Percentiles rank a stretch among this genome's conserved stretches.
Conservation (phyloP, 495 filamentous ascomycete genomes). For the Penicillium paxilli region DNA sequence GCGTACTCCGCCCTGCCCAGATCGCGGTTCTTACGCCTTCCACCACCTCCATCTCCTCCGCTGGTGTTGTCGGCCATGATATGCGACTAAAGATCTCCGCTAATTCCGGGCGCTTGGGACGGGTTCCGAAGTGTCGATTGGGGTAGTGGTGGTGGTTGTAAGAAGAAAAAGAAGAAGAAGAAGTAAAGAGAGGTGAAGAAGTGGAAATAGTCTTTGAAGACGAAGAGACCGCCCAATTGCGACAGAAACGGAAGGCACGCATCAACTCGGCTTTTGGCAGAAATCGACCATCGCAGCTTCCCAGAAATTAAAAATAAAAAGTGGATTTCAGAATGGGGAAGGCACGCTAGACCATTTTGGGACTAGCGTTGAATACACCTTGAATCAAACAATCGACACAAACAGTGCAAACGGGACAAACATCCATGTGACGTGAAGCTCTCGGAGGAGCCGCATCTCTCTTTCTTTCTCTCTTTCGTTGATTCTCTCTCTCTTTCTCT, state of each 20-base stretch:
- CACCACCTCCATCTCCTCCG: conserved; percentile 40
- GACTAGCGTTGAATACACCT: no score
- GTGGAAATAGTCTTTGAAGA: background rate
- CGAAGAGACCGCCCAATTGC: conserved; percentile 1
- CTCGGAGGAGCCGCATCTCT: conserved; percentile 7
- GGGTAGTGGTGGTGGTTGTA: background rate
- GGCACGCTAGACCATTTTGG: conserved; percentile 1
- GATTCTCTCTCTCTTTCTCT: background rate
- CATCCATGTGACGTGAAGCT: conserved; percentile 15
- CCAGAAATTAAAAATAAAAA: no score
- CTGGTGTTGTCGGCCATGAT: conserved; percentile 43
- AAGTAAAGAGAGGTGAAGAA: background rate
- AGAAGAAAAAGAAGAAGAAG: background rate
- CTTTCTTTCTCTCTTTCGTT: background rate
- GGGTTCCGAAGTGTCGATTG: background rate
- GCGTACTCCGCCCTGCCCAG: conserved; percentile 65
- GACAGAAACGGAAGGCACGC: conserved; percentile 17
- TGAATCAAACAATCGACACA: no score
- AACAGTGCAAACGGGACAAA: background rate
- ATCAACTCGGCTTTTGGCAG: conserved; percentile 18
- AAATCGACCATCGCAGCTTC: background rate
- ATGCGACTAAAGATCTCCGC: conserved; percentile 23
- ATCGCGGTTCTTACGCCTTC: conserved; percentile 60
- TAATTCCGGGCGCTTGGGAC: conserved; percentile 14
- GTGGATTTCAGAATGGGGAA: conserved; percentile 2